Evolutionary conservation across 176 grass and related monocot species (phyloP).

Genomic region (Hordeum marinum): DNA sequence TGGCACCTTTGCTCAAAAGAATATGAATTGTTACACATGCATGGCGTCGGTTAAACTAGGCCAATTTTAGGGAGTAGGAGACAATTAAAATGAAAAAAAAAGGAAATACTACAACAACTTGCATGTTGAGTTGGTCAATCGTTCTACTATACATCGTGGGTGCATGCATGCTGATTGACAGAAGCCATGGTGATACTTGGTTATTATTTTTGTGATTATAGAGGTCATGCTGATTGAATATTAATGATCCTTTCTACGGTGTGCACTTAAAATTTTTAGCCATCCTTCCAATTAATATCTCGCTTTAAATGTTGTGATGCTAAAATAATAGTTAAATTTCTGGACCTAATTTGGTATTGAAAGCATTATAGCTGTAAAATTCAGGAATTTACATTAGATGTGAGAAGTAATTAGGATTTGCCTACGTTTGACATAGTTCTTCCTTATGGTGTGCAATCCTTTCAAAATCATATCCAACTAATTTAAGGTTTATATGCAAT

Average conservation of each 20-base stretch:
- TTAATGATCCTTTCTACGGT: neutral
- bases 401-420: neutral
- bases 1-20: constrained; percentile 15
- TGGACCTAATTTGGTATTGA: neutral
- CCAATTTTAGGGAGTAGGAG: neutral
- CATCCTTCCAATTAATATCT: too few species aligned
- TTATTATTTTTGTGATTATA: neutral
- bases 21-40: constrained; percentile 21
- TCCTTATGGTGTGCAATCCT: neutral
- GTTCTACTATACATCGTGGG: neutral
- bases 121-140: neutral
- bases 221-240: neutral
- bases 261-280: too few species aligned
- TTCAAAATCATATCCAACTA: neutral
- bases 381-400: neutral
- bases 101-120: neutral
- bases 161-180: neutral
- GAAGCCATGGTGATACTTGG: neutral
- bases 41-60: constrained; percentile 19
- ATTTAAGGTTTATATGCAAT: neutral
- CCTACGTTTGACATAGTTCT: neutral
- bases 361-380: neutral
- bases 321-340: neutral
- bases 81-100: constrained; percentile 11
- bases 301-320: neutral